A percentile compares a stretch with the other conserved stretches of the same genome.
Evolutionary conservation across 495 filamentous ascomycete genomes (phyloP).

Genomic region (Aspergillus asperescens): DNA sequence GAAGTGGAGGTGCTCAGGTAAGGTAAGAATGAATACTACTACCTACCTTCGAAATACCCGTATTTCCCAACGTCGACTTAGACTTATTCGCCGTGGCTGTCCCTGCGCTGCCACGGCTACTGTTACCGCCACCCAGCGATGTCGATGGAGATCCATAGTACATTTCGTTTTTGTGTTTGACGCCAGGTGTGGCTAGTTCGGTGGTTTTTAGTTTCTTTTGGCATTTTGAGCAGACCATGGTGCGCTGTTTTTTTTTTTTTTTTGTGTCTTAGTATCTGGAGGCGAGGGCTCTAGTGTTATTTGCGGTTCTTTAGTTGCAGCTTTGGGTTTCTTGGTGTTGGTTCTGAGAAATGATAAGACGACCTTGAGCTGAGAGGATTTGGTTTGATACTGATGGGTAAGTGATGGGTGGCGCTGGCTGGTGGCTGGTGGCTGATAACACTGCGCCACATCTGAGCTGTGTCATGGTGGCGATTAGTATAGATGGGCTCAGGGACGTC

Average conservation of each 20-base stretch:
- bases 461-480: background rate
- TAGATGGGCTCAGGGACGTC: no score
- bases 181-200: slow-evolving; percentile 60
- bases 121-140: slow-evolving; percentile 51
- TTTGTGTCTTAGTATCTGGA: background rate
- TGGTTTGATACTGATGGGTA: background rate
- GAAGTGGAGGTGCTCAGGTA: no score
- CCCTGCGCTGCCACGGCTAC: background rate
- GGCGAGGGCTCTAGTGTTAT: no score
- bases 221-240: slow-evolving; percentile 67
- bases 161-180: slow-evolving; percentile 67
- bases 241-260: slow-evolving; percentile 18
- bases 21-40: background rate
- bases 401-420: background rate
- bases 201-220: slow-evolving; percentile 57
- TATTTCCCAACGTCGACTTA: slow-evolving; percentile 32
- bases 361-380: no score
- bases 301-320: no score
- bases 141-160: slow-evolving; percentile 63
- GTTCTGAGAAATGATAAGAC: no score
- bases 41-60: slow-evolving; percentile 34
- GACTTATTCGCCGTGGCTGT: slow-evolving; percentile 42
- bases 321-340: no score
- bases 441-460: background rate
- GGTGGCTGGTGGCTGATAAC: background rate